phyloP scores from a whole-genome alignment of 345 rosid species.

The Viola odorata region DNA sequence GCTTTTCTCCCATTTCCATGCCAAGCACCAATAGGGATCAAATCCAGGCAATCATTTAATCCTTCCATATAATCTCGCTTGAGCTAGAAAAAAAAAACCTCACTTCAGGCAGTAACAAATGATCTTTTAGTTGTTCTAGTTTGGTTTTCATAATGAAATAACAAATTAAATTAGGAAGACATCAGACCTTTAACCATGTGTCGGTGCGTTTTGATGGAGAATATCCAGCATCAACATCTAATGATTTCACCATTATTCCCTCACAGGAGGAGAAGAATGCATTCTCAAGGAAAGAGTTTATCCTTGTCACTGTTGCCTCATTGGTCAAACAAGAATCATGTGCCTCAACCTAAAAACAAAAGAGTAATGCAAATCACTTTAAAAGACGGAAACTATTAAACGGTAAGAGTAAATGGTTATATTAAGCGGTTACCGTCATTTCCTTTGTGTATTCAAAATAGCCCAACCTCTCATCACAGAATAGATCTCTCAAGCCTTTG shows the following conservation, averaged over 20 bases:
- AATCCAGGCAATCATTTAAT: constrained; percentile 73
- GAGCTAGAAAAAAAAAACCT: constrained; percentile 44
- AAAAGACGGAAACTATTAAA: neutral
- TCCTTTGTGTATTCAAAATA: constrained; percentile 63
- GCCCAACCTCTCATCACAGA: constrained; percentile 54
- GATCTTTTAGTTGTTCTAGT: neutral
- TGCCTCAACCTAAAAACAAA: constrained; percentile 47
- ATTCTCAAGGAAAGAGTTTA: constrained; percentile 61
- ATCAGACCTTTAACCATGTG: constrained; percentile 78
- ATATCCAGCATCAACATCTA: constrained; percentile 69
- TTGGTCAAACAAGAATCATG: constrained; percentile 44
- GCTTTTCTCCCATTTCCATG: constrained; percentile 94
- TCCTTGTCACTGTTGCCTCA: constrained; percentile 36
- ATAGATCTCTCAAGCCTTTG: constrained; percentile 60
- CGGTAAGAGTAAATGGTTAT: neutral
- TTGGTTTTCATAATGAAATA: neutral
- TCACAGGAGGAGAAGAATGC: constrained; percentile 71
- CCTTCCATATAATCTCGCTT: constrained; percentile 88
- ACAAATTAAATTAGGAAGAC: neutral
- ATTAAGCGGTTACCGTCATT: constrained; percentile 46
- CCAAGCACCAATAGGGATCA: constrained; percentile 96
- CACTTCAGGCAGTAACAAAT: constrained; percentile 5
- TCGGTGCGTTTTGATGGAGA: constrained; percentile 79
- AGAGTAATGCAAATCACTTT: constrained; percentile 7
- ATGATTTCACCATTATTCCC: constrained; percentile 75